Evolutionary conservation across 1,284 basidiomycete species (phyloP).

Genomic region (Malassezia caprae): DNA sequence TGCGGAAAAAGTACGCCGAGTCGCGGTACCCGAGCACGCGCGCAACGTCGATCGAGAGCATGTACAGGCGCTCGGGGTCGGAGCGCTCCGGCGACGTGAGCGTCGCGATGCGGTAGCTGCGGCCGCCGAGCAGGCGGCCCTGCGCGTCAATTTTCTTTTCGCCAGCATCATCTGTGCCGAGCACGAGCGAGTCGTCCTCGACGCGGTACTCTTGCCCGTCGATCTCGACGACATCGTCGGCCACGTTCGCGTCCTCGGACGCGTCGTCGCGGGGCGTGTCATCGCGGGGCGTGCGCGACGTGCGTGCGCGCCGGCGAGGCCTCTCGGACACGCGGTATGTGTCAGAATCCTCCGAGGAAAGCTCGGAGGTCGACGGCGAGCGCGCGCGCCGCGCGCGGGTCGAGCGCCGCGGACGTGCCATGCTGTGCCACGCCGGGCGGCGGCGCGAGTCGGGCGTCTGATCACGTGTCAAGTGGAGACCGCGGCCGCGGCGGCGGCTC

Average conservation of each 20-base stretch:
- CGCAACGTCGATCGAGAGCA: conserved; percentile 93
- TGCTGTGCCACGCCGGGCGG: neutral
- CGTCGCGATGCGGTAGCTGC: conserved; percentile 76
- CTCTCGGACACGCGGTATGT: conserved; percentile 10
- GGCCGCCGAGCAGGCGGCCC: conserved; percentile 74
- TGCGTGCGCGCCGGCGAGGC: neutral
- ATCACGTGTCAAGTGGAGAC: neutral
- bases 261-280: neutral
- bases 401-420: conserved; percentile 2
- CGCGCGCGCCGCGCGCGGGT: neutral
- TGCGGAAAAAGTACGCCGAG: conserved; percentile 89
- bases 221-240: conserved; percentile 59
- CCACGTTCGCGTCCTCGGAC: conserved; percentile 16
- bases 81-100: conserved; percentile 68
- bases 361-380: neutral
- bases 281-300: neutral
- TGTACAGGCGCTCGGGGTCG: conserved; percentile 72
- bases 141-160: conserved; percentile 79
- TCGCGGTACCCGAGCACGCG: conserved; percentile 90
- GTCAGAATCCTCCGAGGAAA: conserved; percentile 11
- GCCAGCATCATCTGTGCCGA: conserved; percentile 72
- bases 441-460: neutral
- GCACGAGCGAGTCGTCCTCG: conserved; percentile 74
- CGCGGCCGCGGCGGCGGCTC: neutral
- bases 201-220: conserved; percentile 67